Conservation (phyloP, 2,329 filamentous ascomycete species). For the Nigrograna mackinnonii region DNA sequence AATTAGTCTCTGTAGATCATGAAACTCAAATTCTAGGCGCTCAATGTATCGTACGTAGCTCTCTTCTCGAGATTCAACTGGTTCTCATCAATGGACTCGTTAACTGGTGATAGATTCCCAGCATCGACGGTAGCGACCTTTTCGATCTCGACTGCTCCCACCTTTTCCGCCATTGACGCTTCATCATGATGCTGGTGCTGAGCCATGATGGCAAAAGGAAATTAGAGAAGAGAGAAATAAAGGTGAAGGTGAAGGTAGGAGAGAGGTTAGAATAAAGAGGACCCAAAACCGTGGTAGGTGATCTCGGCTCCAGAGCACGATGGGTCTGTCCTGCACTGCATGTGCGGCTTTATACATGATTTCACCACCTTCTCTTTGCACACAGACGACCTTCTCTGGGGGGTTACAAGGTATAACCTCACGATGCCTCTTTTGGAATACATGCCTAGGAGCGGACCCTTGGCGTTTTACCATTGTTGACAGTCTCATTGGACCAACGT, state of each 20-base stretch:
- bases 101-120: not conserved
- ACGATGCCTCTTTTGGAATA: not conserved
- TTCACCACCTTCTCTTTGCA: too few relatives aligned
- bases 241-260: not conserved
- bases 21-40: not conserved
- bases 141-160: slow-evolving; percentile 19
- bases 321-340: too few relatives aligned
- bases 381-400: not conserved
- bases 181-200: slow-evolving; percentile 1
- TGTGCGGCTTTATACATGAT: too few relatives aligned
- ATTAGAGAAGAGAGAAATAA: not conserved
- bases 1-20: slow-evolving; percentile 3
- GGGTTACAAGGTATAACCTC: not conserved
- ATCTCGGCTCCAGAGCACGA: too few relatives aligned
- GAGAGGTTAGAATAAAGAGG: not conserved
- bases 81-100: slow-evolving; percentile 3
- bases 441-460: not conserved
- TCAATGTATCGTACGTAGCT: slow-evolving; percentile 12
- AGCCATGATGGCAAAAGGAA: slow-evolving; percentile 1
- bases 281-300: not conserved
- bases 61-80: slow-evolving; percentile 15
- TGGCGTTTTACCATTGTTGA: not conserved
- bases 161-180: slow-evolving; percentile 13
- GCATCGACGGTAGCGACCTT: slow-evolving; percentile 15
- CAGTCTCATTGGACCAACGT: not conserved